These are phyloP conservation scores for Lumnitzera racemosa DNA, from an alignment of 345 rosid genomes.

Conservation along the genomic window DNA sequence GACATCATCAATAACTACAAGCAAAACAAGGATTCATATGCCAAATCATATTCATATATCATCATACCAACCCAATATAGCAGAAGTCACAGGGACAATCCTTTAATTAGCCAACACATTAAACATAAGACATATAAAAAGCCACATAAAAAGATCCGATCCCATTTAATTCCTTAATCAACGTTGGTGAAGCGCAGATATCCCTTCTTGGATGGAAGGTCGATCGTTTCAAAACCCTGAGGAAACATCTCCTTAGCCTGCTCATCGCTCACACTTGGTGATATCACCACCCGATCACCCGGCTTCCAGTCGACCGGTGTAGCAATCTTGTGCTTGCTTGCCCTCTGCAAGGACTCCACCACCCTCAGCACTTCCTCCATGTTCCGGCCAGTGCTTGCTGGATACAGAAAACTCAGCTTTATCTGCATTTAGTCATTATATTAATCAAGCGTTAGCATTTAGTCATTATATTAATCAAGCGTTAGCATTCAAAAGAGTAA, in stretches of 20 bases:
- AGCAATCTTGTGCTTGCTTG: constrained; percentile 47
- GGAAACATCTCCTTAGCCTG: constrained; percentile 65
- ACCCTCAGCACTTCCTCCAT: constrained; percentile 22
- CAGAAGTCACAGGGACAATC: no score
- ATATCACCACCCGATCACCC: constrained; percentile 60
- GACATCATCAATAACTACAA: no score
- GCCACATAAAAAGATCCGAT: no score
- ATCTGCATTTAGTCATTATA: constrained; percentile 20
- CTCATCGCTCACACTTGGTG: constrained; percentile 40
- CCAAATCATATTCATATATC: no score
- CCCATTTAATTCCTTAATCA: neutral
- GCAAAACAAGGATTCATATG: no score
- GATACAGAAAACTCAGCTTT: constrained; percentile 72
- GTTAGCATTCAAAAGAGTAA: no score
- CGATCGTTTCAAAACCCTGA: constrained; percentile 43
- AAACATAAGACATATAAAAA: no score
- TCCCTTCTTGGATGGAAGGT: constrained; percentile 60
- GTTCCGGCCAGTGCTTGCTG: constrained; percentile 29
- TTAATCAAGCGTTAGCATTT: no score
- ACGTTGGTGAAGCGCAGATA: constrained; percentile 46
- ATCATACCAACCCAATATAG: no score
- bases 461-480: no score
- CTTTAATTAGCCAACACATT: no score
- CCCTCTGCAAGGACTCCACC: constrained; percentile 55
- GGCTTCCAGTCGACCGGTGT: constrained; percentile 82